Conservation (phyloP, 768 basidiomycete genomes). For the Daedaleopsis nitida region DNA sequence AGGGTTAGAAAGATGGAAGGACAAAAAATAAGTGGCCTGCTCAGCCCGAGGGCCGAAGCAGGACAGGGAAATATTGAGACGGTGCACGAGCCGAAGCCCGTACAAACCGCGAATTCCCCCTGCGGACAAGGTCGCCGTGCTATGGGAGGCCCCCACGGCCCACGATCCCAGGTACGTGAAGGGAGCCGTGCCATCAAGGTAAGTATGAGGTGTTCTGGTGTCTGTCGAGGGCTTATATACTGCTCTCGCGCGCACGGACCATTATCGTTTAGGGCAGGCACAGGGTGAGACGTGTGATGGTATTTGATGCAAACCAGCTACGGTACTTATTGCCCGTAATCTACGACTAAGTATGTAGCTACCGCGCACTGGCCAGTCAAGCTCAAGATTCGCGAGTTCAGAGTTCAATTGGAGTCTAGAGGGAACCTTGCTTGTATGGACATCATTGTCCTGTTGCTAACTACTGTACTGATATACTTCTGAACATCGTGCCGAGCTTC, state of each 20-base stretch:
- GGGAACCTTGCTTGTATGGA: too few species aligned
- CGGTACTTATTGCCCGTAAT: too few species aligned
- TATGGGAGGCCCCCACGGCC: slow-evolving; percentile 43
- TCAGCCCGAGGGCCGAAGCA: slow-evolving; percentile 54
- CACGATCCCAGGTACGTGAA: slow-evolving; percentile 39
- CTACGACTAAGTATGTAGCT: too few species aligned
- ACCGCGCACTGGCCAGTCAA: too few species aligned
- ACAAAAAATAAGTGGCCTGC: slow-evolving; percentile 44
- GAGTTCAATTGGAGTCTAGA: too few species aligned
- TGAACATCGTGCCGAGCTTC: too few species aligned
- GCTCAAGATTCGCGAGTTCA: too few species aligned
- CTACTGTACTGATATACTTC: too few species aligned
- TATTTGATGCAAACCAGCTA: too few species aligned
- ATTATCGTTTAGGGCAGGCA: not conserved
- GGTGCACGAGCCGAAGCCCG: slow-evolving; percentile 47
- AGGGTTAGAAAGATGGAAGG: slow-evolving; percentile 30
- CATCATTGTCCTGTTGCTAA: too few species aligned
- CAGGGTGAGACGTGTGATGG: not conserved
- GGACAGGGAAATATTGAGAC: slow-evolving; percentile 50
- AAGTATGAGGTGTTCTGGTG: slow-evolving; percentile 32
- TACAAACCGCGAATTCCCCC: slow-evolving; percentile 48
- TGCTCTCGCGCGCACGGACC: not conserved
- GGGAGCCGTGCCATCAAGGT: slow-evolving; percentile 39
- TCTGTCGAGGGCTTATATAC: slow-evolving; percentile 23
- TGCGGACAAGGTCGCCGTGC: slow-evolving; percentile 60